A percentile compares a stretch with the other conserved stretches of the same genome.
These are phyloP conservation scores for Magnaporthales sp. DNA, from an alignment of 2,329 filamentous ascomycete species.

Conservation along the genomic window DNA sequence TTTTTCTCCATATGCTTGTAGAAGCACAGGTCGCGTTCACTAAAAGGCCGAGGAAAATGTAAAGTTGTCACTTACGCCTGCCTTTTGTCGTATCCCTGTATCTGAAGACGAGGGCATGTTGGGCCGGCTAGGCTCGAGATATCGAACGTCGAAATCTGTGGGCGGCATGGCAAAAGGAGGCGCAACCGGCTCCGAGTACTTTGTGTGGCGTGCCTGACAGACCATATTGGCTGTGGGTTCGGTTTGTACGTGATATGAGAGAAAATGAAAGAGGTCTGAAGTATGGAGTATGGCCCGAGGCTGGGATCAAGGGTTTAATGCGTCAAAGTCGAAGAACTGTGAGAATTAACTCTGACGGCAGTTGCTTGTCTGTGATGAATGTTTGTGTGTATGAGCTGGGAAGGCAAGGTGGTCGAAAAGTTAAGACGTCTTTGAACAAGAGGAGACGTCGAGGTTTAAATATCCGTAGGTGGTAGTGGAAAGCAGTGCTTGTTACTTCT, in stretches of 20 bases:
- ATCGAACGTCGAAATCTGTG: neutral
- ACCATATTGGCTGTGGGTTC: constrained; percentile 1
- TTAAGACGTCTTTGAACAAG: neutral
- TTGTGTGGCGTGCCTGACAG: constrained; percentile 1
- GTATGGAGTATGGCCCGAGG: too few species aligned
- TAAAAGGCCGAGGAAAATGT: neutral
- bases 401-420: neutral
- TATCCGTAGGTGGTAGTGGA: neutral
- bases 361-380: neutral
- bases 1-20: neutral
- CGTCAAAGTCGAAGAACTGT: neutral
- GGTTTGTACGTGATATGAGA: neutral
- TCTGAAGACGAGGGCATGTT: neutral
- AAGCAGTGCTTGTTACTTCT: neutral
- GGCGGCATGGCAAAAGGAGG: constrained; percentile 1
- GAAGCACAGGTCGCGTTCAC: neutral
- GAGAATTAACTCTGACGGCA: neutral
- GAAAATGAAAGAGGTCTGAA: neutral
- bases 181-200: neutral
- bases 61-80: neutral
- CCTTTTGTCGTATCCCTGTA: neutral
- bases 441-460: neutral
- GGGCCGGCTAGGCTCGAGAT: neutral
- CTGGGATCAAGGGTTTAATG: neutral
- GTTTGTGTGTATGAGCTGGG: neutral